Conservation (phyloP, 306 rosid genomes). For the Sechiopsis laciniata region DNA sequence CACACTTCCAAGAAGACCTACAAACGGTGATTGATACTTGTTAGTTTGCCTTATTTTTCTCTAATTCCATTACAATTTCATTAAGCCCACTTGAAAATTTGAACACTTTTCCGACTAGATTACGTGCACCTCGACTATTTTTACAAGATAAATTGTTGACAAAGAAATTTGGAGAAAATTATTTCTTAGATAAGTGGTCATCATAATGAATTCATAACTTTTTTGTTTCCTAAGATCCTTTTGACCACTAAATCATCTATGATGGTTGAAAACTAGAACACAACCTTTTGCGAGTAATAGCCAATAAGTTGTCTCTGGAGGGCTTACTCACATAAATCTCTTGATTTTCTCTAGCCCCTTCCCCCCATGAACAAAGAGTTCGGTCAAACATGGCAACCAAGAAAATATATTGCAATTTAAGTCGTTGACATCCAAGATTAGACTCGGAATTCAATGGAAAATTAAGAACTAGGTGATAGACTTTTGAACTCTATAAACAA, state of each 20-base stretch:
- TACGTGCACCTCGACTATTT: too few relatives aligned
- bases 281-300: neutral
- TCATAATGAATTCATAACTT: too few relatives aligned
- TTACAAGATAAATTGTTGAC: too few relatives aligned
- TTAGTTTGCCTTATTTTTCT: conserved; percentile 14
- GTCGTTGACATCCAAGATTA: neutral
- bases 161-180: too few relatives aligned
- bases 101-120: too few relatives aligned
- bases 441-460: neutral
- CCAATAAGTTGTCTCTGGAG: neutral
- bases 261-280: too few relatives aligned
- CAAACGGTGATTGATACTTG: neutral
- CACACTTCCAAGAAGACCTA: conserved; percentile 90
- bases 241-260: too few relatives aligned
- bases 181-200: too few relatives aligned
- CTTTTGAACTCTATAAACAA: neutral
- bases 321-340: too few relatives aligned
- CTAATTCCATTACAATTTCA: neutral
- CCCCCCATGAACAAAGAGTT: neutral
- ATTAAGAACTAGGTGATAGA: neutral
- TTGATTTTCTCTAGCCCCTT: neutral
- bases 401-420: neutral
- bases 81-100: neutral
- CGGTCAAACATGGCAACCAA: neutral
- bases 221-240: too few relatives aligned